phyloP scores from a whole-genome alignment of 2,329 filamentous ascomycete genomes.

The Grosmannia huntii region DNA sequence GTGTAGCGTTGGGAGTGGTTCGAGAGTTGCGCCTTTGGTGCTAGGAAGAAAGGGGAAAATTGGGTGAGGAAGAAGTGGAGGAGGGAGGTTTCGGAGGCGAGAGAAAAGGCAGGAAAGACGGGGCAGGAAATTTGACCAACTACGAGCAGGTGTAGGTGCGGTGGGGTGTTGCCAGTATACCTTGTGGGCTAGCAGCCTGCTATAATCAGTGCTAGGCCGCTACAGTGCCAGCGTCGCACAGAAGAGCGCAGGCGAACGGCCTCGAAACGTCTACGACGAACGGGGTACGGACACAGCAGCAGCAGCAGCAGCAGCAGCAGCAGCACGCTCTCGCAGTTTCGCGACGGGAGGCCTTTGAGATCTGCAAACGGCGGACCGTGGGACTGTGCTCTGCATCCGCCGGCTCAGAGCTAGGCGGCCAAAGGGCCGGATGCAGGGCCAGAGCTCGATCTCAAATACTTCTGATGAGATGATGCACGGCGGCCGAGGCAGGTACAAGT shows the following conservation, averaged over 20 bases:
- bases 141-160: not conserved
- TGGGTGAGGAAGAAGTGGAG: not conserved
- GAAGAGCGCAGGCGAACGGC: not conserved
- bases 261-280: not conserved
- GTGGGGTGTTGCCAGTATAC: not conserved
- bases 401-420: not conserved
- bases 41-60: conserved; percentile 1
- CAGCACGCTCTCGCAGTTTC: not conserved
- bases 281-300: not conserved
- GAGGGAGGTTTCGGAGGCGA: not conserved
- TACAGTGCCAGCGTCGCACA: not conserved
- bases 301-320: not conserved
- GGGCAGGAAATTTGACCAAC: not conserved
- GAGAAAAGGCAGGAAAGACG: not conserved
- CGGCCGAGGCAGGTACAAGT: not conserved
- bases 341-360: not conserved
- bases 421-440: not conserved
- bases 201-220: not conserved
- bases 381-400: not conserved
- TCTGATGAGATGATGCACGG: not conserved
- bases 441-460: not conserved
- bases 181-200: not conserved
- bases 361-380: not conserved
- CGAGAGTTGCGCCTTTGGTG: not conserved
- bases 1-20: conserved; percentile 1